Percentiles rank a stretch among this genome's conserved stretches.
Conservation (phyloP, 352 stramenopile genomes). For the Bremia lactucae region DNA sequence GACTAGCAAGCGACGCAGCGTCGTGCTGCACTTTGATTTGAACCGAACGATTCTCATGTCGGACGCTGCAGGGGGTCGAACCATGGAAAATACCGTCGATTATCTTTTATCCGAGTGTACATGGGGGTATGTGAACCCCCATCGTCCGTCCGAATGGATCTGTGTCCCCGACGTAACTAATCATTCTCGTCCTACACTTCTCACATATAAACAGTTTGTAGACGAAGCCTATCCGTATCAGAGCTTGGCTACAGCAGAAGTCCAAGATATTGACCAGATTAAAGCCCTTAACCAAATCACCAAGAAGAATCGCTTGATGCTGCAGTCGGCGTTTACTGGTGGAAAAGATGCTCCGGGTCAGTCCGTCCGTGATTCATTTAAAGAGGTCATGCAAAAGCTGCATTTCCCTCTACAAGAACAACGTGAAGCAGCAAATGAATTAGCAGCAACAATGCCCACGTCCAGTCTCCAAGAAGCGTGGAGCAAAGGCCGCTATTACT, state of each 20-base stretch:
- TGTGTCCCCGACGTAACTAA: too few relatives aligned
- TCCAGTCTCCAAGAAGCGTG: slow-evolving; percentile 60
- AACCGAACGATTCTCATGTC: slow-evolving; percentile 87
- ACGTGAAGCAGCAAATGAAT: slow-evolving; percentile 38
- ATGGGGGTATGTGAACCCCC: slow-evolving; percentile 47
- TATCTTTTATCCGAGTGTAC: slow-evolving; percentile 77
- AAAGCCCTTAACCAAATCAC: slow-evolving; percentile 65
- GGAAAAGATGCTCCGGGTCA: slow-evolving; percentile 29
- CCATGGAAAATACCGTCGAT: slow-evolving; percentile 84
- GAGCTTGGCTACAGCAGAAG: slow-evolving; percentile 23
- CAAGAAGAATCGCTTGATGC: slow-evolving; percentile 67
- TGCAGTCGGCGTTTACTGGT: slow-evolving; percentile 71
- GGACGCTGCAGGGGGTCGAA: slow-evolving; percentile 73
- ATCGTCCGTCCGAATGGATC: slow-evolving; percentile 28
- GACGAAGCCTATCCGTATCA: slow-evolving; percentile 62
- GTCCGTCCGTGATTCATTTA: slow-evolving; percentile 35
- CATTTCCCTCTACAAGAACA: slow-evolving; percentile 44
- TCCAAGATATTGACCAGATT: slow-evolving; percentile 33
- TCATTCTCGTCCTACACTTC: too few relatives aligned
- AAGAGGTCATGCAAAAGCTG: slow-evolving; percentile 64
- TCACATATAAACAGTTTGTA: slow-evolving; percentile 82
- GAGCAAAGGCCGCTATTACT: slow-evolving; percentile 63
- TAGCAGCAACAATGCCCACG: slow-evolving; percentile 29
- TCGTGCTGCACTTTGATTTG: slow-evolving; percentile 83
- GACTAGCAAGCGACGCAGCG: slow-evolving; percentile 21